These are phyloP conservation scores for Amylocarpus encephaloides DNA, from an alignment of 2,329 filamentous ascomycete genomes.

Conservation along the genomic window DNA sequence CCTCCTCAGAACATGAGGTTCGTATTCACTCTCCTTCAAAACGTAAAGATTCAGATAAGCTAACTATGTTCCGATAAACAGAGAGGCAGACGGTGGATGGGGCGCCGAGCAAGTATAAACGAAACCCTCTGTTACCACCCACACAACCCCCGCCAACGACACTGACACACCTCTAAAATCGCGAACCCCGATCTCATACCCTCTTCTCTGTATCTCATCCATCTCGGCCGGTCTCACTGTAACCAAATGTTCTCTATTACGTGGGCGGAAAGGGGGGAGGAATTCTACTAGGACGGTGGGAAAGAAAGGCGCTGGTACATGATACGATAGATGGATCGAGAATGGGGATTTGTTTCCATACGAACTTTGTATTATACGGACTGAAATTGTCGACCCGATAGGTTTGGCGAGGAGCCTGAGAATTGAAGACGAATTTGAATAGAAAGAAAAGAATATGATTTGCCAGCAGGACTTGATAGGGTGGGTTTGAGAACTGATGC, in stretches of 20 bases:
- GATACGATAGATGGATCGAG: no score
- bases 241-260: not conserved
- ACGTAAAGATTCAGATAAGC: not conserved
- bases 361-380: not conserved
- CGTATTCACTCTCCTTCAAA: not conserved
- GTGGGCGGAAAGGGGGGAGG: not conserved
- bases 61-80: not conserved
- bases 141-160: not conserved
- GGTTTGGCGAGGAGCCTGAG: no score
- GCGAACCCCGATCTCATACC: not conserved
- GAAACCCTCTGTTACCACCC: not conserved
- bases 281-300: not conserved
- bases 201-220: not conserved
- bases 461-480: no score
- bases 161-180: not conserved
- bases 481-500: no score
- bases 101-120: slow-evolving; percentile 24
- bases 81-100: slow-evolving; percentile 23
- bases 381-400: not conserved
- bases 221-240: not conserved
- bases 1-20: slow-evolving; percentile 50
- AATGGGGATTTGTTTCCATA: no score
- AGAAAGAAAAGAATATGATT: no score
- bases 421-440: no score
- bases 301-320: not conserved